A percentile compares a stretch with the other conserved stretches of the same genome.
phyloP scores from a whole-genome alignment of 148 eudicot species.

The Fagopyrum tataricum region DNA sequence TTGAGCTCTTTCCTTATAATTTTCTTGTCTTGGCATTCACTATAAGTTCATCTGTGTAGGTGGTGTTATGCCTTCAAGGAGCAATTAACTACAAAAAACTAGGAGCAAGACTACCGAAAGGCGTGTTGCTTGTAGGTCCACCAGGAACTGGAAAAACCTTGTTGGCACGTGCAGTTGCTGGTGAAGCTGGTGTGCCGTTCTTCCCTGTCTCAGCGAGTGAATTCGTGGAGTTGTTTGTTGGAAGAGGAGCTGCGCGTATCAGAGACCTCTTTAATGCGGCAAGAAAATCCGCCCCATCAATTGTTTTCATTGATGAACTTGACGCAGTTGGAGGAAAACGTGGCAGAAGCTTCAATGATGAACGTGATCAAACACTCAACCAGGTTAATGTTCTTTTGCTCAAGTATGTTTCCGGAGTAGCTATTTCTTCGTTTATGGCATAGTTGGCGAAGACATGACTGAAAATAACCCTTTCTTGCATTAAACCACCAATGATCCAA shows the following conservation, averaged over 20 bases:
- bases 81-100: slow-evolving; percentile 68
- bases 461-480: too few species aligned
- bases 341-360: slow-evolving; percentile 95
- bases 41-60: slow-evolving; percentile 28
- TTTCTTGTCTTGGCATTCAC: neutral
- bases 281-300: slow-evolving; percentile 79
- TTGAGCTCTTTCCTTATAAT: neutral
- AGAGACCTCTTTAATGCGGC: slow-evolving; percentile 91
- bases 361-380: slow-evolving; percentile 94
- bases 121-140: slow-evolving; percentile 92
- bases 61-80: slow-evolving; percentile 87
- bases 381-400: slow-evolving; percentile 44
- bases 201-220: slow-evolving; percentile 98
- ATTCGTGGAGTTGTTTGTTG: slow-evolving; percentile 95
- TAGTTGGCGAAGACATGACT: too few species aligned
- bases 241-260: slow-evolving; percentile 96
- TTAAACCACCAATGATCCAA: too few species aligned
- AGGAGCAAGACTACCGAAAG: slow-evolving; percentile 93
- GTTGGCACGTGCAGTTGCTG: slow-evolving; percentile 98
- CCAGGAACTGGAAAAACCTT: slow-evolving; percentile 99
- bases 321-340: slow-evolving; percentile 99
- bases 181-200: slow-evolving; percentile 97
- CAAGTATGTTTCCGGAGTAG: neutral
- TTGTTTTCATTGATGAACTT: slow-evolving; percentile 93
- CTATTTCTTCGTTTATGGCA: neutral